Conservation (phyloP, 1,284 basidiomycete genomes). For the Apiotrichum sp. region DNA sequence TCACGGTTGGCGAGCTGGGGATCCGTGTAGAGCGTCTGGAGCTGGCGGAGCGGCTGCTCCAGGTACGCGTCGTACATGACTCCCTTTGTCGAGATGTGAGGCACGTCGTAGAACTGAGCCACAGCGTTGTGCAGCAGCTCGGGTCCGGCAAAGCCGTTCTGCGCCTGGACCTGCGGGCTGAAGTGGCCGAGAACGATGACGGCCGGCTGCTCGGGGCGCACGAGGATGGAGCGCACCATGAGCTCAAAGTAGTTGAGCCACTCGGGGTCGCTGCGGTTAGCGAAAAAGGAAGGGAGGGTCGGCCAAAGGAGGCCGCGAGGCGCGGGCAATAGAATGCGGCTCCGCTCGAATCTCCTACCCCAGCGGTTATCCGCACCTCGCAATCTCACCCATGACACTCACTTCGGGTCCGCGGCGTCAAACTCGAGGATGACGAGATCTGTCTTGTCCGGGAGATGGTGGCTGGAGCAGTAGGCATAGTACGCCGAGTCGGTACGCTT, state of each 20-base stretch:
- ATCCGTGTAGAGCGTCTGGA: slow-evolving; percentile 67
- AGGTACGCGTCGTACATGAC: slow-evolving; percentile 76
- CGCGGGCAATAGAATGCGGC: too few relatives aligned
- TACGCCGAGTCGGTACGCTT: slow-evolving; percentile 81
- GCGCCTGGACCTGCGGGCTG: slow-evolving; percentile 68
- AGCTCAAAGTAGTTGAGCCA: slow-evolving; percentile 81
- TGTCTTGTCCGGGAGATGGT: slow-evolving; percentile 84
- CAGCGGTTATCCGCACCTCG: too few relatives aligned
- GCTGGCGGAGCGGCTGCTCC: slow-evolving; percentile 60
- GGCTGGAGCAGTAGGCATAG: slow-evolving; percentile 82
- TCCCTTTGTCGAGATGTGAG: slow-evolving; percentile 77
- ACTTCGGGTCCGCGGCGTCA: slow-evolving; percentile 80
- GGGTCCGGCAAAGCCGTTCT: slow-evolving; percentile 75
- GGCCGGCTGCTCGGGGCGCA: slow-evolving; percentile 80
- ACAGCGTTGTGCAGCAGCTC: slow-evolving; percentile 81
- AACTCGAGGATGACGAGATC: slow-evolving; percentile 91
- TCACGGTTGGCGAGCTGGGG: slow-evolving; percentile 68
- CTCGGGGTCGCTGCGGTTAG: slow-evolving; percentile 56
- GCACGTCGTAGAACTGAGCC: slow-evolving; percentile 91
- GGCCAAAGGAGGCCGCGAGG: too few relatives aligned
- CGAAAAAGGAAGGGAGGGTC: neutral
- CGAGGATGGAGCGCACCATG: slow-evolving; percentile 79
- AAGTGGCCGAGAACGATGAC: slow-evolving; percentile 89
- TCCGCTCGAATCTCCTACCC: too few relatives aligned
- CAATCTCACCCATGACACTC: slow-evolving; percentile 41